Base-by-base conservation (phyloP, 2,329 filamentous ascomycete genomes). In the Aspergillus fumigatiaffinis region DNA sequence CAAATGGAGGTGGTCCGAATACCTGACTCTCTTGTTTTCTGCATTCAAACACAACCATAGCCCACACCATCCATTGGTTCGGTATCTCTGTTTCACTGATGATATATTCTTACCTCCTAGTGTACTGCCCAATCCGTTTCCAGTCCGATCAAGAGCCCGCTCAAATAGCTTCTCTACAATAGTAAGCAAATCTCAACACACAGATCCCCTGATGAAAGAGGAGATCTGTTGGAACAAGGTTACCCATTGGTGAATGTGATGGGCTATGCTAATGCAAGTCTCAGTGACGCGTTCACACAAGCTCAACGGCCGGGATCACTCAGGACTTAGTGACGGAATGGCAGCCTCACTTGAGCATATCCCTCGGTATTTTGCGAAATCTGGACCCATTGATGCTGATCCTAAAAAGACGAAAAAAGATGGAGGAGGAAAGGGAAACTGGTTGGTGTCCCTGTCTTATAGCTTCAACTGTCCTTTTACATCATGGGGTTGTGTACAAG, bases 201-300 rank as follows among this genome's bases (percentile, higher is more conserved):
- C 32, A 35, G 12, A 35, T 35, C 32, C 32, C 14, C 12, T 1
- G 14, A 38, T 7, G 32, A 38, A 38, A 38, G 32, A 17, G 17
- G 32, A 17, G 32, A 38, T 38, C 2, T 38, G 6, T 38, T 38
- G 32, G 32, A 38, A 38, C 3, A 35, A 3, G 6, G 14, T 7
- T 17, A 38, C 32, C 12, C 32, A 38, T 17, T 38, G 14, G 32
- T 17, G 14, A 38, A 17, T 38, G 5, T 38, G 14, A 38, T 17
- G 14, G 17, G 32, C 32, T 17, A 17, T 38, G 6, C 32, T 38
- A 38, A 38, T 17, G 14, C 32, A 38, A 38, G 32, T 17, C 2
- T 28, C 67, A 96, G 92, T 99, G 93, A 97, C 94, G 81, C 93
- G 94, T 76, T 95, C 93, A 64, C 91, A 93, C 86, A 99, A 97